phyloP scores from a whole-genome alignment of 305 asterid genomes.

The Solanum hybrid region DNA sequence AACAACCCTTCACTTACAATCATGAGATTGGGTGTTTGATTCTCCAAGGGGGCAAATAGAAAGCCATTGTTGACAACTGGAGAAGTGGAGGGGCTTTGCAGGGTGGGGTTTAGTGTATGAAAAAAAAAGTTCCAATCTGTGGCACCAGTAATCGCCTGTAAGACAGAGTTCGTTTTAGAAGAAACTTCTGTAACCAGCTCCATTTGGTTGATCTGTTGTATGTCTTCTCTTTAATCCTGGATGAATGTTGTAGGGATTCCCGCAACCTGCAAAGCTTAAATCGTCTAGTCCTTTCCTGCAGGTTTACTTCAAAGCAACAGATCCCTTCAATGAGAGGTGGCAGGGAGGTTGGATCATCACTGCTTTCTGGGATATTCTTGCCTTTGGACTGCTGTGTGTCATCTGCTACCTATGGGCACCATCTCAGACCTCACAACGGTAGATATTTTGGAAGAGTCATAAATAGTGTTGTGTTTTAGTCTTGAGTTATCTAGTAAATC shows the following conservation, averaged over 20 bases:
- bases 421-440: conserved; percentile 92
- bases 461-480: not conserved
- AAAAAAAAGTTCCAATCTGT: not conserved
- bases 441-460: not conserved
- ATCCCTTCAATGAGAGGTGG: conserved; percentile 98
- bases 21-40: not conserved
- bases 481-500: not conserved
- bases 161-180: not conserved
- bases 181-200: not conserved
- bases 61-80: not conserved
- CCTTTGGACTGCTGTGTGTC: conserved; percentile 66
- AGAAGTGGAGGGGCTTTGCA: not conserved
- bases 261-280: not conserved
- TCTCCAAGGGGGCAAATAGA: not conserved
- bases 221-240: not conserved
- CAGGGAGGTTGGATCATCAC: conserved; percentile 89
- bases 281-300: conserved; percentile 22
- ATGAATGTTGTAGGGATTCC: not conserved
- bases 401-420: conserved; percentile 98
- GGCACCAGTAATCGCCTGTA: not conserved
- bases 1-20: not conserved
- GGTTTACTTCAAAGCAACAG: conserved; percentile 93
- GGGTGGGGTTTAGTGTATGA: not conserved
- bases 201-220: not conserved
- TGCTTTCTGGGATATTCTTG: conserved; percentile 94